Conservation (phyloP, 495 filamentous ascomycete species). For the Talaromyces liani region DNA sequence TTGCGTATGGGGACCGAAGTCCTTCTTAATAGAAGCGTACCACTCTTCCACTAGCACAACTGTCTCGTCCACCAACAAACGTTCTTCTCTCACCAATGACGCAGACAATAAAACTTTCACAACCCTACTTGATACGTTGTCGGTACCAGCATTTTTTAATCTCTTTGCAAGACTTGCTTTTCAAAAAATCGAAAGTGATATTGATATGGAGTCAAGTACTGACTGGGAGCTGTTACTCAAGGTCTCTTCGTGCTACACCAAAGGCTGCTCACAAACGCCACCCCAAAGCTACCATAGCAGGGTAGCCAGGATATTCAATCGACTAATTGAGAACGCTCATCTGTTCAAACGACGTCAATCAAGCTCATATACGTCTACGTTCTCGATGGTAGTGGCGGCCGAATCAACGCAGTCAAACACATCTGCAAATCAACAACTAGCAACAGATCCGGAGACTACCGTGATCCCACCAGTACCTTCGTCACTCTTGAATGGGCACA, state of each 20-base stretch:
- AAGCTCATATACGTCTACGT: neutral
- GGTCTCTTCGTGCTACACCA: slow-evolving; percentile 4
- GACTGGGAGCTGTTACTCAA: neutral
- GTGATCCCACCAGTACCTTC: neutral
- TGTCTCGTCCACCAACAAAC: neutral
- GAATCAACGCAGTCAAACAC: neutral
- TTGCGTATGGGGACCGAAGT: neutral
- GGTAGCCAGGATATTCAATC: neutral
- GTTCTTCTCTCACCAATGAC: neutral
- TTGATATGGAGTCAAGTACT: neutral
- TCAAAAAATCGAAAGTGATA: neutral
- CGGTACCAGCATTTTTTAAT: neutral
- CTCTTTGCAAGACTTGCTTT: neutral
- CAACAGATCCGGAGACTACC: neutral
- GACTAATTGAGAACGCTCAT: neutral
- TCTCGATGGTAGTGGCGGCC: neutral
- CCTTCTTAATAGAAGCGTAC: neutral
- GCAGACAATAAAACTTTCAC: neutral
- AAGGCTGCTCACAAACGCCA: neutral
- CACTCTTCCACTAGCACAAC: neutral
- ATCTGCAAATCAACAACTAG: neutral
- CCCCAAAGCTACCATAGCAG: neutral
- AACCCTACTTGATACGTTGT: neutral
- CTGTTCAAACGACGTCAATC: neutral
- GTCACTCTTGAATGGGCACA: neutral